phyloP scores from a whole-genome alignment of 805 yeast genomes.

The Wickerhamiella kurtzmanii region DNA sequence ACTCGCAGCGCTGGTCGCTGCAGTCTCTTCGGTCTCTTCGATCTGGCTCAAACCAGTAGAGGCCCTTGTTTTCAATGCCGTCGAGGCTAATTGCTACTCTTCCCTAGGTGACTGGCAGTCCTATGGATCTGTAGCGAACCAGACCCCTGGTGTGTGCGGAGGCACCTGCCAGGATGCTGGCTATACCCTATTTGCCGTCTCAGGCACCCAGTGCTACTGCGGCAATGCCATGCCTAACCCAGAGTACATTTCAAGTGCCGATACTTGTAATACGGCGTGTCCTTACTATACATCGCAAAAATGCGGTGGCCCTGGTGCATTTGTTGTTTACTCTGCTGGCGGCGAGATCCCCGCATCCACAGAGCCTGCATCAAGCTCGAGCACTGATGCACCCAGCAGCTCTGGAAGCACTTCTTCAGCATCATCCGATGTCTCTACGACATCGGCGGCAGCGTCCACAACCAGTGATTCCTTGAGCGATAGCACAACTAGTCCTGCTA shows the following conservation, averaged over 20 bases:
- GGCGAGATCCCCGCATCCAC: conserved; percentile 16
- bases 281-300: conserved; percentile 45
- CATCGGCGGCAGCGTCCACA: not conserved
- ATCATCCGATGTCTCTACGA: not conserved
- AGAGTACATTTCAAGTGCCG: conserved; percentile 22
- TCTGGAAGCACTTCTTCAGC: not conserved
- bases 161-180: conserved; percentile 33
- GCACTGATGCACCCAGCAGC: conserved; percentile 12
- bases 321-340: conserved; percentile 21
- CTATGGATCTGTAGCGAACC: conserved; percentile 42
- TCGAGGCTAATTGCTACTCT: conserved; percentile 30
- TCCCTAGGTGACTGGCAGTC: conserved; percentile 27
- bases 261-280: conserved; percentile 37
- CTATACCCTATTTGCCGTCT: conserved; percentile 36
- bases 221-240: conserved; percentile 33
- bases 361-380: conserved; percentile 23
- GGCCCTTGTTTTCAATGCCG: conserved; percentile 6
- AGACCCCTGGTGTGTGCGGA: conserved; percentile 22
- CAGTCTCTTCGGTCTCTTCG: not conserved
- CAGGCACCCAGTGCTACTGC: conserved; percentile 50
- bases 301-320: conserved; percentile 51
- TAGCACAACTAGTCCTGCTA: not conserved
- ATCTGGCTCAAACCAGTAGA: not conserved
- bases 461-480: not conserved
- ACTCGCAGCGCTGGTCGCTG: not conserved